Conservation (phyloP, 129 eudicot species). For the Lactuca saligna region DNA sequence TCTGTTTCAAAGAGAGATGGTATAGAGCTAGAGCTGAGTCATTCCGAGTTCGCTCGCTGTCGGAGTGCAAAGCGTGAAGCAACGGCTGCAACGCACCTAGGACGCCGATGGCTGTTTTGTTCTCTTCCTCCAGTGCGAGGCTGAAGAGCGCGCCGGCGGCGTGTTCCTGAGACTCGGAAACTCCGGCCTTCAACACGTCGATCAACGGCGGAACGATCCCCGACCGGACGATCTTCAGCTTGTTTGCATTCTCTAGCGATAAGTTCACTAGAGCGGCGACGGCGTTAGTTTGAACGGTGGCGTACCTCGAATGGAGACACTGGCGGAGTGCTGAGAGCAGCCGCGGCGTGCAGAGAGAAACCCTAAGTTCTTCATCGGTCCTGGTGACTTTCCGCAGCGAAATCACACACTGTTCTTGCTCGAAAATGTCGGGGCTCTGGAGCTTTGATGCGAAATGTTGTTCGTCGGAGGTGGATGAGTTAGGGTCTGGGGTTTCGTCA, state of each 20-base stretch:
- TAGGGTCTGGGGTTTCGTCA: slow-evolving; percentile 33
- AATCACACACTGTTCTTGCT: slow-evolving; percentile 72
- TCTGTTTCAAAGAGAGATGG: slow-evolving; percentile 59
- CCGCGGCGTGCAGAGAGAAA: slow-evolving; percentile 59
- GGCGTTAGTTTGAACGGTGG: slow-evolving; percentile 67
- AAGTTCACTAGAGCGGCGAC: slow-evolving; percentile 74
- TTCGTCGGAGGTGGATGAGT: slow-evolving; percentile 41
- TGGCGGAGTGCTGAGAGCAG: slow-evolving; percentile 45
- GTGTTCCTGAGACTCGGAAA: slow-evolving; percentile 67
- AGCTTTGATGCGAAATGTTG: slow-evolving; percentile 40
- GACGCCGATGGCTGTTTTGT: slow-evolving; percentile 86
- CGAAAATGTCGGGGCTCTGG: slow-evolving; percentile 55
- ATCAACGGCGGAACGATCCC: slow-evolving; percentile 71
- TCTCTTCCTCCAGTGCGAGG: slow-evolving; percentile 71
- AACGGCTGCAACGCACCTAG: slow-evolving; percentile 85
- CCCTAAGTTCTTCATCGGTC: slow-evolving; percentile 56
- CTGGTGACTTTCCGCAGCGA: slow-evolving; percentile 58
- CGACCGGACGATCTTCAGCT: slow-evolving; percentile 71
- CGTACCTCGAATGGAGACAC: slow-evolving; percentile 52
- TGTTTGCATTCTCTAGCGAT: slow-evolving; percentile 67
- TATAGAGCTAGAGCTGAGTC: slow-evolving; percentile 87
- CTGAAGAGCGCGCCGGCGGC: slow-evolving; percentile 92
- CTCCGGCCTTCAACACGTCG: slow-evolving; percentile 65
- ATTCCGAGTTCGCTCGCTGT: slow-evolving; percentile 65
- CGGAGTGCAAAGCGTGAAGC: slow-evolving; percentile 67